Percentiles rank a stretch among this genome's conserved stretches.
Evolutionary conservation across 257 asterid genomes (phyloP).

Genomic region (Gardenia jasminoides): DNA sequence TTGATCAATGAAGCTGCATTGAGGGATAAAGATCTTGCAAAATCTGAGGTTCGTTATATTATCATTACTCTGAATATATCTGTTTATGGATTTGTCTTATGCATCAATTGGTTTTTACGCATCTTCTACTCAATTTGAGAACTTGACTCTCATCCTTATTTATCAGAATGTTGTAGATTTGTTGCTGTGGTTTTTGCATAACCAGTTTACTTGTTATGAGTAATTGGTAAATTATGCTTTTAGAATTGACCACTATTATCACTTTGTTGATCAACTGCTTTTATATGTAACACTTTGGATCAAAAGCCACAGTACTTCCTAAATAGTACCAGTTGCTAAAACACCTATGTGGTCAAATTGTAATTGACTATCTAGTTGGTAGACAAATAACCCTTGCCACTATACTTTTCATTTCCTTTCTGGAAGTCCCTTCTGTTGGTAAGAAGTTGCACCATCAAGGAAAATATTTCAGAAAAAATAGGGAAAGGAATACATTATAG

Average conservation of each 20-base stretch:
- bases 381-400: not conserved
- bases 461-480: not conserved
- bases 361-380: not conserved
- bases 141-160: not conserved
- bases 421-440: too few relatives aligned
- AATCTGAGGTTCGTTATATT: constrained; percentile 41
- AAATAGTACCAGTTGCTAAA: not conserved
- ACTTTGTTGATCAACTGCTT: too few relatives aligned
- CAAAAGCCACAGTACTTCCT: not conserved
- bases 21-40: constrained; percentile 55
- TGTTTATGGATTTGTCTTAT: constrained; percentile 11
- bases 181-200: not conserved
- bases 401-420: too few relatives aligned
- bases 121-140: not conserved
- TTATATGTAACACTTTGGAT: too few relatives aligned
- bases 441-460: not conserved
- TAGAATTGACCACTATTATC: too few relatives aligned
- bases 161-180: not conserved
- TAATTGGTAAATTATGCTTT: too few relatives aligned
- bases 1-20: constrained; percentile 44
- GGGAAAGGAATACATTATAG: not conserved
- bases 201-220: not conserved
- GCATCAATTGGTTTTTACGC: not conserved
- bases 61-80: not conserved
- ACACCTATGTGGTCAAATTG: not conserved